Evolutionary conservation across 371 early-diverging fungal species (phyloP).

Genomic region (Smittium culicis): DNA sequence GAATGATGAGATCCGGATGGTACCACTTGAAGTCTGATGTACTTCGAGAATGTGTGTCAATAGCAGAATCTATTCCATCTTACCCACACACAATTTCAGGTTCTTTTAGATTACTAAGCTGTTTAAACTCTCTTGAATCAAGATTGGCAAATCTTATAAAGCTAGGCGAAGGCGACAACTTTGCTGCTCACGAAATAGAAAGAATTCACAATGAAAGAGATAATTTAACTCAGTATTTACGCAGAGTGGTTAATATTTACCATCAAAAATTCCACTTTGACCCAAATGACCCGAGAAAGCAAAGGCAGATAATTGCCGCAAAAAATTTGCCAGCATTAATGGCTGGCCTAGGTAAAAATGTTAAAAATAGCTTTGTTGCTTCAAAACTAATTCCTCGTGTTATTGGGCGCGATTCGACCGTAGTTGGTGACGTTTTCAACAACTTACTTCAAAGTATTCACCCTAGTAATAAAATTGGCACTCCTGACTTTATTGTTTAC

Average conservation of each 20-base stretch:
- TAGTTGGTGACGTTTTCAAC: conserved; percentile 18
- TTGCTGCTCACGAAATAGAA: conserved; percentile 5
- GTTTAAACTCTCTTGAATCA: conserved; percentile 13
- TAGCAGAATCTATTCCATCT: conserved; percentile 28
- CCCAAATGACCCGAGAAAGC: conserved; percentile 1
- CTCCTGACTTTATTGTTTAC: neutral
- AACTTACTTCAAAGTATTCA: conserved; percentile 21
- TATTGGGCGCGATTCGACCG: conserved; percentile 18
- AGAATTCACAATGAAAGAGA: conserved; percentile 20
- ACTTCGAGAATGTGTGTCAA: conserved; percentile 25
- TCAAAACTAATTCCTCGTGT: conserved; percentile 7
- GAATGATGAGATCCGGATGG: conserved; percentile 14
- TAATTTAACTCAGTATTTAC: conserved; percentile 18
- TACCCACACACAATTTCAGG: conserved; percentile 24
- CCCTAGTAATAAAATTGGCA: conserved; percentile 1
- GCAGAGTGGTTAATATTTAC: conserved; percentile 17
- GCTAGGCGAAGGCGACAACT: neutral
- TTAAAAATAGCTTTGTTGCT: too few relatives aligned
- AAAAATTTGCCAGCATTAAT: neutral
- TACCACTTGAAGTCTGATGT: conserved; percentile 24
- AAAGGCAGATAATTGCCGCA: neutral
- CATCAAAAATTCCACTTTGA: conserved; percentile 23
- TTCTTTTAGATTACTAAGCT: conserved; percentile 21
- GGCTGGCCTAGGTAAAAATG: conserved; percentile 1
- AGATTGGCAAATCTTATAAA: conserved; percentile 8